These are phyloP conservation scores for Solanum chiquidenum DNA, from an alignment of 257 asterid species.

Conservation along the genomic window DNA sequence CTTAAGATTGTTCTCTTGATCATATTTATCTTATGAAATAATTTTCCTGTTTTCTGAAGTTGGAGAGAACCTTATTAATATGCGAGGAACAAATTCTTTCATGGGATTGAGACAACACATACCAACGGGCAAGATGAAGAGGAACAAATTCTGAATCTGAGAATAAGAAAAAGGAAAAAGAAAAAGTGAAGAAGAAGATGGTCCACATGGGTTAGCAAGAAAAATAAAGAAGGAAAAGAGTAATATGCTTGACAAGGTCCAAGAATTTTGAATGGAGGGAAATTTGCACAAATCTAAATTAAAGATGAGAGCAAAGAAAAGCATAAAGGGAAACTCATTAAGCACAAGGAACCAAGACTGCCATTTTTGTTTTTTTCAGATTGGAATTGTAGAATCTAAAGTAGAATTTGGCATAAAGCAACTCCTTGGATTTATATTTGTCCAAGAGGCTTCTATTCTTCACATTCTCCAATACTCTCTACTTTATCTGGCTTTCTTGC, in stretches of 20 bases:
- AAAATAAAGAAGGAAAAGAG: not conserved
- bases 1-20: not conserved
- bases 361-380: conserved; percentile 39
- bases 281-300: conserved; percentile 1
- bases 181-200: conserved; percentile 6
- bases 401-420: conserved; percentile 50
- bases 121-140: not conserved
- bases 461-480: conserved; percentile 28
- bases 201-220: conserved; percentile 1
- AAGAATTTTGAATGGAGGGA: conserved; percentile 12
- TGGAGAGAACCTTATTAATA: not conserved
- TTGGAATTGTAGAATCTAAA: conserved; percentile 61
- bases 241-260: conserved; percentile 4
- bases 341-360: conserved; percentile 62
- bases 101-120: not conserved
- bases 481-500: conserved; percentile 61
- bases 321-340: conserved; percentile 49
- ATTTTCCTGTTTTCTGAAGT: not conserved
- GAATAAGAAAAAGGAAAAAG: not conserved
- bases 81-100: not conserved
- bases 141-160: not conserved
- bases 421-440: conserved; percentile 18
- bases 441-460: conserved; percentile 15
- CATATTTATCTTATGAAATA: not conserved
- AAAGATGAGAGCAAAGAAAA: conserved; percentile 41